A percentile compares a stretch with the other conserved stretches of the same genome.
Conservation (phyloP, 192 early-diverging fungal species). For the Coemansia sp. region DNA sequence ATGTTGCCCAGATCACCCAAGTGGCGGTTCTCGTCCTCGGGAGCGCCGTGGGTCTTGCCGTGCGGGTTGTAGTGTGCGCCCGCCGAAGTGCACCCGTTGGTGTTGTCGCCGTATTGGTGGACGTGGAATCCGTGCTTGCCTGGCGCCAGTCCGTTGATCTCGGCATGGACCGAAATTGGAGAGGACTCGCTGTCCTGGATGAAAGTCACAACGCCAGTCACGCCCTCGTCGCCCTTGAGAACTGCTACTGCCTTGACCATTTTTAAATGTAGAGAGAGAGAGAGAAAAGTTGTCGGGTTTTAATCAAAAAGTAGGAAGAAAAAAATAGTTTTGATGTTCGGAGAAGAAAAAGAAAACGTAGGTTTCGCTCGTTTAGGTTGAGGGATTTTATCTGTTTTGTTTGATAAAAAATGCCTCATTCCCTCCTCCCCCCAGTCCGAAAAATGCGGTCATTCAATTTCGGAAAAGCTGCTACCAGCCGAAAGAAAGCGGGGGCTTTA, state of each 20-base stretch:
- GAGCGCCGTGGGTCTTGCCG: slow-evolving; percentile 78
- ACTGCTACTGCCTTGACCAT: slow-evolving; percentile 88
- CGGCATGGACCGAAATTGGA: slow-evolving; percentile 60
- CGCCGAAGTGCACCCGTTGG: slow-evolving; percentile 81
- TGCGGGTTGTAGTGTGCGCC: slow-evolving; percentile 88
- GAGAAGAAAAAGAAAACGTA: not conserved
- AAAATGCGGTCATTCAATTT: no score
- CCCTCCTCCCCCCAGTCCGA: not conserved
- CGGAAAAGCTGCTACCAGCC: no score
- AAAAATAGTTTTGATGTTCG: not conserved
- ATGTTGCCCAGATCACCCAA: slow-evolving; percentile 93
- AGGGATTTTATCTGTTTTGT: not conserved
- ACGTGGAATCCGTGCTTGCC: slow-evolving; percentile 90
- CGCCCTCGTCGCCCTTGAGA: slow-evolving; percentile 65
- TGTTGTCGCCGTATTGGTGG: slow-evolving; percentile 76
- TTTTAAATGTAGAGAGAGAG: slow-evolving; percentile 27
- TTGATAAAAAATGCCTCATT: not conserved
- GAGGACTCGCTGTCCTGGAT: slow-evolving; percentile 65
- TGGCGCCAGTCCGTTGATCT: slow-evolving; percentile 64
- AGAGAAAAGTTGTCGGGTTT: not conserved
- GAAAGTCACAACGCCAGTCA: slow-evolving; percentile 73
- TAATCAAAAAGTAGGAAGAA: not conserved
- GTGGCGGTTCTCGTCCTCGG: slow-evolving; percentile 69
- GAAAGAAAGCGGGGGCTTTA: no score
- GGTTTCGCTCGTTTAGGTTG: not conserved